These are phyloP conservation scores for Trichomonas vaginalis DNA, from an alignment of 208 protist species.

Conservation along the genomic window DNA sequence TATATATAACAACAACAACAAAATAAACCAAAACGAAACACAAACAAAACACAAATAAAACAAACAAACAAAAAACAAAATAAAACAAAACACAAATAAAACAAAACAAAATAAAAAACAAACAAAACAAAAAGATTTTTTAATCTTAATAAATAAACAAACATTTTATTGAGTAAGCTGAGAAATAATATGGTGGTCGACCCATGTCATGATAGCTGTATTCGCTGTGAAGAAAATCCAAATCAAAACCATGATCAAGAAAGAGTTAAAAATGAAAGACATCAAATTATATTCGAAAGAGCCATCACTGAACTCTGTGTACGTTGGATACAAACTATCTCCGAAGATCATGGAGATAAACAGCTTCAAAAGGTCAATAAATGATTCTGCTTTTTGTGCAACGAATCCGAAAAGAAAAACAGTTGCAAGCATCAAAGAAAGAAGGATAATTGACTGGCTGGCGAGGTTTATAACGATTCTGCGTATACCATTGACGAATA, in stretches of 20 bases:
- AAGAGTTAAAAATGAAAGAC: neutral
- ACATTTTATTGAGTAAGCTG: neutral
- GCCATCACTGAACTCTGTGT: neutral
- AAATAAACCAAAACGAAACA: no score
- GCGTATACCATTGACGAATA: neutral
- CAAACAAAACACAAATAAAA: no score
- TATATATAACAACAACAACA: no score
- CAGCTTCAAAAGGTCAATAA: neutral
- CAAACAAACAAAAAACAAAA: no score
- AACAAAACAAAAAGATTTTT: no score
- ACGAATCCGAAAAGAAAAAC: neutral
- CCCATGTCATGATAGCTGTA: neutral
- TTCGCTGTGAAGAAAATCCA: neutral
- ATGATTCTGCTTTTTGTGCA: neutral
- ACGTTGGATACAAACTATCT: neutral
- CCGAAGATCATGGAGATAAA: neutral
- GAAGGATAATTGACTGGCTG: neutral
- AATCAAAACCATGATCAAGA: neutral
- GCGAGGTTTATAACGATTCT: neutral
- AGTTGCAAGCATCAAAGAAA: neutral
- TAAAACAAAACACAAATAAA: no score
- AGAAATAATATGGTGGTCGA: neutral
- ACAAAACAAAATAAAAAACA: no score
- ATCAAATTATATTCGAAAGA: neutral
- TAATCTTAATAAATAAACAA: no score